Percentiles rank a stretch among this genome's conserved stretches.
phyloP scores from a whole-genome alignment of 2,329 filamentous ascomycete genomes.

The Aspergillus viridinutans region DNA sequence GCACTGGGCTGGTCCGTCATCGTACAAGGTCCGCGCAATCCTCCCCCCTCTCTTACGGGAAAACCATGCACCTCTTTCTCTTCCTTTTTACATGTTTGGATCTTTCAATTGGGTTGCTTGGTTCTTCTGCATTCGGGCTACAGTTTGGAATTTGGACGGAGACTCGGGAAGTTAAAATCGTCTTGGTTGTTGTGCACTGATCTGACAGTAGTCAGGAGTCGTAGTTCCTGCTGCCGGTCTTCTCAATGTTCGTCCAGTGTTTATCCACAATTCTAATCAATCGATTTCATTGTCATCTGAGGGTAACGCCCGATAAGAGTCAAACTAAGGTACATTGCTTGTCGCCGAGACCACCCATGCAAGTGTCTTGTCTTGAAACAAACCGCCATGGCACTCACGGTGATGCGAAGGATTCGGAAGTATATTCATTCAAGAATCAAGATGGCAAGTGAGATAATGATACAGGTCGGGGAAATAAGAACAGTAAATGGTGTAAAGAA shows the following conservation, averaged over 20 bases:
- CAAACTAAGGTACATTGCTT: neutral
- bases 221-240: neutral
- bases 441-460: constrained; percentile 14
- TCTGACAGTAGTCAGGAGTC: neutral
- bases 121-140: neutral
- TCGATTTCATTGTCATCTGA: neutral
- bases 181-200: neutral
- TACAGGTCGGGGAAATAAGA: constrained; percentile 13
- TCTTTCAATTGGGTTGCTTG: neutral
- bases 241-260: neutral
- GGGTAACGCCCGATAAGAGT: neutral
- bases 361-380: constrained; percentile 16
- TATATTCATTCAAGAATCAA: constrained; percentile 16
- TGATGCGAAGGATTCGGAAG: constrained; percentile 12
- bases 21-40: neutral
- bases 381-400: constrained; percentile 12
- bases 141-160: neutral
- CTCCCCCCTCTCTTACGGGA: neutral
- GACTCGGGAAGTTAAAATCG: neutral
- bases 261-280: neutral
- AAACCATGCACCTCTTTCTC: neutral
- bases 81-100: neutral
- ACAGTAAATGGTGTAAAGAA: constrained; percentile 10
- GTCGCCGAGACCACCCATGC: neutral
- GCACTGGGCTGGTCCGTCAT: neutral